Base-by-base conservation (phyloP, 2,329 filamentous ascomycete genomes). In the Cercospora sp. region DNA sequence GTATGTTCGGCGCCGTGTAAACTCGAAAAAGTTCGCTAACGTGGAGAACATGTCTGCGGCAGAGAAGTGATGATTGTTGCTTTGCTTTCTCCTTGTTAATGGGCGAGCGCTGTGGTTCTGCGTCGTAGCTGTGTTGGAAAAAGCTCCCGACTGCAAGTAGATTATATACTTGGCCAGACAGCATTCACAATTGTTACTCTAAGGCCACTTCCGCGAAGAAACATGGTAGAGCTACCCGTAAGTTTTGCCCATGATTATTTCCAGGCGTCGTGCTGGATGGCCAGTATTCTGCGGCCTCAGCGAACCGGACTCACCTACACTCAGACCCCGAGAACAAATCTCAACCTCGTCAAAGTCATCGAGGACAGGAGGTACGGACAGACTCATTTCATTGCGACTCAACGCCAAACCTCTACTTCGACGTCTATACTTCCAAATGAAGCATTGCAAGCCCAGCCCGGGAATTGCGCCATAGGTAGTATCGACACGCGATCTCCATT, bases 321-420 rank as follows among this genome's bases (percentile, higher is more conserved):
- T 8, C 36, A 40, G 6, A 2, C 36, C 36, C 16, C 2, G 2
- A 40, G 36, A 16, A 40, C 36, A 40, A n/a, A 40, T 16, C 2
- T 16, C 36, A 40, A 40, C 16, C 13, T n/a, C 36, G 2, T 8
- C 36, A n/a, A n/a, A 40, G 36, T 8, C 13, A n/a, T 40, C 5
- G 36, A 40, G 36, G 36, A n/a, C n/a, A n/a, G n/a, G n/a, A n/a
- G n/a, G 8, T 6, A 6, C 3, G 6, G 36, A 40, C 16, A 40
- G 36, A 16, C 36, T 40, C 6, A 8, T 40, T 5, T 40, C 13
- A n/a, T 40, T 16, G 36, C 36, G 36, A 9, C 23, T 63, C 30
- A 63, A 13, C 69, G 48, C 70, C 70, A 72, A 7, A 70, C 63
- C 48, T 72, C 70, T 23, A 72, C 65, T 36, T 72, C 68, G 26